Evolutionary conservation across 2,329 filamentous ascomycete species (phyloP), one percentile per base, ranked within the genome.

Genomic region (Alternaria brassicicola): DNA sequence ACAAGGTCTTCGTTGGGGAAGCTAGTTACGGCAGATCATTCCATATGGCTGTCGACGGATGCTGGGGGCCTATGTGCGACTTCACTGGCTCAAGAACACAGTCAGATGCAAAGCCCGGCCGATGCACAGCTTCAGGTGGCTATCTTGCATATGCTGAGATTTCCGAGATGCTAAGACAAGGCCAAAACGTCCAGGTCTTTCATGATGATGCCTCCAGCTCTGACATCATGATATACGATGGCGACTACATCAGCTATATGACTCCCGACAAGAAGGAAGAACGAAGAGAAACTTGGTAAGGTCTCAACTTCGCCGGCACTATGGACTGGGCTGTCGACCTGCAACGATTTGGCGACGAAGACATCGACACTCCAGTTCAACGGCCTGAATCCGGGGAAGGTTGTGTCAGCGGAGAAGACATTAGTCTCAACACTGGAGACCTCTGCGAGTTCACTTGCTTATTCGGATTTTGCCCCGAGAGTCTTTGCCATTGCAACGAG

Each of bases 121-220:
- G 19, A 5, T 82, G 79, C 62, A 82, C 79, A 1, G 61, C 55
- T 5, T 79, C 74, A 0, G 65, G 61, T 0, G 80, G 80, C 4
- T 80, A 80, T 53, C 69, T 81, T 5, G 59, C 78, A 3, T 58
- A 79, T 42, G 74, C 76, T 6, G 79, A 82, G 68, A 78, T 82
- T 25, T 7, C 13, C n/a, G 39, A 42, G 30, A 31, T 31, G 28
- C 12, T 4, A 30, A 30, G 28, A 10, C 9, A 3, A 9, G 28
- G 28, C 9, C n/a, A n/a, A n/a, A n/a, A n/a, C n/a, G n/a, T n/a
- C n/a, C n/a, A n/a, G n/a, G n/a, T n/a, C n/a, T 38, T 38, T 38
- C 19, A 19, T 17, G 35, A 38, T 38, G 19, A 8, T 6, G 8
- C 19, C 7, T 38, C 35, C 9, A 17, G 10, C 19, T 19, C 35